Percentiles rank a stretch among this genome's conserved stretches.
These are phyloP conservation scores for Gloeopeniophorella convolvens DNA, from an alignment of 768 basidiomycete species.

Conservation along the genomic window DNA sequence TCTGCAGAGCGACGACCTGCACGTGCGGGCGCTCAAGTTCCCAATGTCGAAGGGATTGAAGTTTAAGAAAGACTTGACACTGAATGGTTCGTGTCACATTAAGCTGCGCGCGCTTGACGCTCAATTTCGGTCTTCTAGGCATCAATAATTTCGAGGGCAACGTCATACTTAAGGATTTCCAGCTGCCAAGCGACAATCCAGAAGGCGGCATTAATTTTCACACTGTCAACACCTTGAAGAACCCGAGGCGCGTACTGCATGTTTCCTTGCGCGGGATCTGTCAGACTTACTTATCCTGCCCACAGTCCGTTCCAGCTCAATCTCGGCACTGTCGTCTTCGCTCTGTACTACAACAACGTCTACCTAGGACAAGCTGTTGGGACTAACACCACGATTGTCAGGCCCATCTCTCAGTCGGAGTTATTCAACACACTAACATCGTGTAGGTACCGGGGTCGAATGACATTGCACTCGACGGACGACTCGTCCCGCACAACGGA, in stretches of 20 bases:
- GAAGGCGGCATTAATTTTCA: constrained; percentile 62
- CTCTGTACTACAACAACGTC: constrained; percentile 50
- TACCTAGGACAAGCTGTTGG: constrained; percentile 52
- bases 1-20: constrained; percentile 47
- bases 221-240: constrained; percentile 48
- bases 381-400: constrained; percentile 44
- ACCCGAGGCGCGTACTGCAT: constrained; percentile 41
- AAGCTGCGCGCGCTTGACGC: not conserved
- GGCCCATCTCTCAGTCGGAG: constrained; percentile 22
- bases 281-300: not conserved
- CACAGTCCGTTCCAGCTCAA: constrained; percentile 60
- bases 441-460: constrained; percentile 47
- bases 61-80: constrained; percentile 53
- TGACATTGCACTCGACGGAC: constrained; percentile 51
- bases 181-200: constrained; percentile 61
- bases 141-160: constrained; percentile 56
- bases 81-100: constrained; percentile 40
- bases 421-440: not conserved
- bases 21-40: constrained; percentile 61
- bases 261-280: constrained; percentile 1
- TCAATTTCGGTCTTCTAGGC: constrained; percentile 30
- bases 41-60: constrained; percentile 58
- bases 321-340: constrained; percentile 61
- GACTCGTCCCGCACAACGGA: constrained; percentile 46
- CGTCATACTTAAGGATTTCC: constrained; percentile 50